A percentile compares a stretch with the other conserved stretches of the same genome.
Evolutionary conservation across 495 filamentous ascomycete genomes (phyloP).

Genomic region (Podospora sp.): DNA sequence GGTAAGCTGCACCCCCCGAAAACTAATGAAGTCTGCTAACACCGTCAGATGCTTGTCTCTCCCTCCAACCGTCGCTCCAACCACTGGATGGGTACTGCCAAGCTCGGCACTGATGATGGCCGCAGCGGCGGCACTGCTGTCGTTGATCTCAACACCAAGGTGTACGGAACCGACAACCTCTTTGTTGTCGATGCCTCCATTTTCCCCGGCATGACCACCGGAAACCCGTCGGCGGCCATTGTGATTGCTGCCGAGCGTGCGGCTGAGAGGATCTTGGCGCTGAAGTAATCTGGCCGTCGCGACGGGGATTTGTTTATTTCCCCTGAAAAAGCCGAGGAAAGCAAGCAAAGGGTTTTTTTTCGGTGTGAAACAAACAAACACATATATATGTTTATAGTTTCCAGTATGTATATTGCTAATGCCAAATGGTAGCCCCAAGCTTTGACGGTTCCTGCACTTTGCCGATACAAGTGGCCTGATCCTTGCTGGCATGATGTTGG

Average conservation of each 20-base stretch:
- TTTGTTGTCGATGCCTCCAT: slow-evolving; percentile 67
- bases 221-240: slow-evolving; percentile 63
- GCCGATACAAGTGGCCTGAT: not conserved
- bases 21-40: not conserved
- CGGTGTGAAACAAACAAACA: not conserved
- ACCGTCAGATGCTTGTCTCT: slow-evolving; percentile 47
- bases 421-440: not conserved
- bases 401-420: slow-evolving; percentile 21
- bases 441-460: not conserved
- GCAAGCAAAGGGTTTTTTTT: slow-evolving; percentile 11
- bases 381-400: slow-evolving; percentile 14
- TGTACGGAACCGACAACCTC: slow-evolving; percentile 73
- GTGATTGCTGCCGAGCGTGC: slow-evolving; percentile 62
- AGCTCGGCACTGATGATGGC: slow-evolving; percentile 70
- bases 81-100: slow-evolving; percentile 67
- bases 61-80: slow-evolving; percentile 64
- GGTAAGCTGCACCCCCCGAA: slow-evolving; percentile 18
- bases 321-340: not conserved
- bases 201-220: slow-evolving; percentile 64
- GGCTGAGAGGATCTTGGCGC: slow-evolving; percentile 38
- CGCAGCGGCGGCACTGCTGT: slow-evolving; percentile 62
- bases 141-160: slow-evolving; percentile 70
- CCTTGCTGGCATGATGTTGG: not conserved
- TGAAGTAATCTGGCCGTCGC: slow-evolving; percentile 7
- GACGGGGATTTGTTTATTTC: not conserved